phyloP scores from a whole-genome alignment of 1,284 basidiomycete genomes.

The Puccinia sorghi region DNA sequence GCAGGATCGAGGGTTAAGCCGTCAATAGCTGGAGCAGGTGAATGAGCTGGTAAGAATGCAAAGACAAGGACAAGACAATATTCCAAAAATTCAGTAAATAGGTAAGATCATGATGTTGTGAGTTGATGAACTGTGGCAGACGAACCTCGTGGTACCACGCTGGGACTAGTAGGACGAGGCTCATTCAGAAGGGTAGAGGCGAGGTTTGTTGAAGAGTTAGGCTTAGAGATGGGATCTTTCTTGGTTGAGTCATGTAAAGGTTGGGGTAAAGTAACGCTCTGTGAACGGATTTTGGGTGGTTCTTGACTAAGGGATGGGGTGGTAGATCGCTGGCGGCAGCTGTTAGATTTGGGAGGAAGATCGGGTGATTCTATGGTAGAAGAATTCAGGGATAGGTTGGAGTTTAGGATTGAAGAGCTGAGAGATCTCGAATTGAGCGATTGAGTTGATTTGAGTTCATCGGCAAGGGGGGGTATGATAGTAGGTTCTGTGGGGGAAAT shows the following conservation, averaged over 20 bases:
- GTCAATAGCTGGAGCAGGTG: constrained; percentile 11
- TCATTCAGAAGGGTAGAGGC: constrained; percentile 5
- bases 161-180: constrained; percentile 15
- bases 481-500: neutral
- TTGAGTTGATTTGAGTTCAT: neutral
- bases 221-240: neutral
- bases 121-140: neutral
- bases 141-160: constrained; percentile 12
- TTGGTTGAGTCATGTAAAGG: neutral
- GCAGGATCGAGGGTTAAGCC: neutral
- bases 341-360: constrained; percentile 12
- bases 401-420: neutral
- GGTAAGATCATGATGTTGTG: neutral
- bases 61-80: neutral
- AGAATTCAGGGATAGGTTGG: constrained; percentile 1
- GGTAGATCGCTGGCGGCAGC: constrained; percentile 23
- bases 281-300: constrained; percentile 12
- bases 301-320: constrained; percentile 7
- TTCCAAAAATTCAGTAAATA: neutral
- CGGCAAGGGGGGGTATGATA: constrained; percentile 14
- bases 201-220: neutral
- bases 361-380: neutral
- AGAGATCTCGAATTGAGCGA: neutral
- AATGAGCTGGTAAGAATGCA: constrained; percentile 12
- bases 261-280: constrained; percentile 19